Conservation (phyloP, 306 rosid genomes). For the Prunus campanulata region DNA sequence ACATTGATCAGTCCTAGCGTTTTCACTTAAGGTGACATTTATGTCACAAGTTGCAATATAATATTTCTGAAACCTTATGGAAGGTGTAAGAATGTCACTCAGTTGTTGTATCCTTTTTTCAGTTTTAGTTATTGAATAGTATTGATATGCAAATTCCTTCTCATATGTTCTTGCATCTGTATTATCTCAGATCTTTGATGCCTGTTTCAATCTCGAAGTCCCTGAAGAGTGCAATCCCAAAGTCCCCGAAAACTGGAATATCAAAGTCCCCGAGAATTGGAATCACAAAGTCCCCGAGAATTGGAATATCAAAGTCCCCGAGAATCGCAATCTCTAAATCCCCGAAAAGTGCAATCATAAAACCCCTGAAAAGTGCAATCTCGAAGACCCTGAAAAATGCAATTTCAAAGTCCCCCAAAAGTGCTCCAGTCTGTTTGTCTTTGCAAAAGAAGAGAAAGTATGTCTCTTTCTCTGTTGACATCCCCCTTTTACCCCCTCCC, state of each 20-base stretch:
- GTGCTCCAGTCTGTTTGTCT: constrained; percentile 42
- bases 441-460: constrained; percentile 65
- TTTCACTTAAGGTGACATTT: background rate
- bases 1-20: background rate
- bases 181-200: constrained; percentile 53
- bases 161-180: constrained; percentile 13
- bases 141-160: background rate
- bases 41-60: background rate
- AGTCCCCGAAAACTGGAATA: constrained; percentile 2
- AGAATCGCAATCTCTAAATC: background rate
- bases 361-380: constrained; percentile 29
- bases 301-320: background rate
- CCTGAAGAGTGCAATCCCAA: constrained; percentile 28
- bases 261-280: constrained; percentile 27
- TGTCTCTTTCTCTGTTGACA: constrained; percentile 26
- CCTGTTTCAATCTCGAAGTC: constrained; percentile 44
- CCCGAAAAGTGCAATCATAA: constrained; percentile 8
- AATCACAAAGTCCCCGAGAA: background rate
- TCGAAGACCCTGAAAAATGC: background rate
- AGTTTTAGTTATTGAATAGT: constrained; percentile 6
- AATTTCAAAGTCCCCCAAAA: background rate
- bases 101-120: constrained; percentile 10
- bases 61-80: constrained; percentile 3
- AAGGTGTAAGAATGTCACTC: constrained; percentile 11
- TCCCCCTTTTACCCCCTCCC: background rate